Evolutionary conservation across 306 rosid genomes (phyloP).

Genomic region (Dalbergia cultrata): DNA sequence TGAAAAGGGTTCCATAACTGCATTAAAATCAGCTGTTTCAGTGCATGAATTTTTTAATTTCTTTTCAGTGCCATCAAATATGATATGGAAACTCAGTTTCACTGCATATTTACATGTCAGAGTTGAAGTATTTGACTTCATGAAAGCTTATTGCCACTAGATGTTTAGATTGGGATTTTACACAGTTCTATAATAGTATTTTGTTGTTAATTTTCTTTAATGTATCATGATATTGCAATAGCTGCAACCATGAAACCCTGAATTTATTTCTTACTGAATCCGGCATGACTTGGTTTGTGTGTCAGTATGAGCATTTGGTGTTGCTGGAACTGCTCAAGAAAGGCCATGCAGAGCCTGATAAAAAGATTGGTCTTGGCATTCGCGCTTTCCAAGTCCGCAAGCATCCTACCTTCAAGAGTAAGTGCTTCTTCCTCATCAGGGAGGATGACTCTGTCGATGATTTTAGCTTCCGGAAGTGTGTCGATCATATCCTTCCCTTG

Average conservation of each 20-base stretch:
- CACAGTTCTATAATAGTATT: background rate
- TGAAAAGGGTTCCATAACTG: background rate
- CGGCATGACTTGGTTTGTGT: conserved; percentile 36
- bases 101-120: background rate
- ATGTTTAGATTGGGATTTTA: conserved; percentile 8
- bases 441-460: conserved; percentile 79
- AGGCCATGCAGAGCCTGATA: conserved; percentile 84
- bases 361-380: conserved; percentile 79
- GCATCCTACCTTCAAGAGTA: conserved; percentile 80
- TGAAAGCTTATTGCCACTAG: background rate
- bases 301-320: conserved; percentile 83
- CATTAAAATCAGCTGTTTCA: background rate
- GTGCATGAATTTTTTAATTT: background rate
- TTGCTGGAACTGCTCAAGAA: conserved; percentile 84
- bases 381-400: conserved; percentile 72
- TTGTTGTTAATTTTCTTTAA: background rate
- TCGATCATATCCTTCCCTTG: conserved; percentile 85
- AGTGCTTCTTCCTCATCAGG: conserved; percentile 89
- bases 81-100: background rate
- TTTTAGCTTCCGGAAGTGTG: conserved; percentile 97
- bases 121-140: background rate
- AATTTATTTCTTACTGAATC: conserved; percentile 12
- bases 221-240: background rate
- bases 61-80: background rate
- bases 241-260: conserved; percentile 7